Percentiles rank a stretch among this genome's conserved stretches.
Conservation (phyloP, 1,139 yeast genomes). For the Scheffersomyces illinoinensis region DNA sequence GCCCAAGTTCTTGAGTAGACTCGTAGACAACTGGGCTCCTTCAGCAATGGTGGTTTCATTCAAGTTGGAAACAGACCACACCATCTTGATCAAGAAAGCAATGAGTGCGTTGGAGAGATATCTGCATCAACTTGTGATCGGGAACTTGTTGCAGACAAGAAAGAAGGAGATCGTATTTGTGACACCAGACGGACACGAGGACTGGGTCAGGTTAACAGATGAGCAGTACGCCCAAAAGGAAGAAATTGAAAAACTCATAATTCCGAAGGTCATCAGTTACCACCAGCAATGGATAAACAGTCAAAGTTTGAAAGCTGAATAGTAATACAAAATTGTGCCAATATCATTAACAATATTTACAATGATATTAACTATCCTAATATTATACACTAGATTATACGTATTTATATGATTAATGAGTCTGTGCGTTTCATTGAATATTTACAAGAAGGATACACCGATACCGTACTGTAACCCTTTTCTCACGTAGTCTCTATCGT, state of each 20-base stretch:
- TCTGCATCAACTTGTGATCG: constrained; percentile 92
- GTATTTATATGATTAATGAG: background rate
- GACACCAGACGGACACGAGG: constrained; percentile 41
- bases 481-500: constrained; percentile 64
- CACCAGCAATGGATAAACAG: constrained; percentile 62
- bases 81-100: constrained; percentile 73
- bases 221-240: constrained; percentile 35
- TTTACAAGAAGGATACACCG: constrained; percentile 76
- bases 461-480: constrained; percentile 94
- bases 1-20: constrained; percentile 84
- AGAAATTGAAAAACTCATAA: constrained; percentile 75
- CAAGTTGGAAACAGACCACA: constrained; percentile 85
- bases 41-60: constrained; percentile 93
- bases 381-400: no score
- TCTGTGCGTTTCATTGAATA: background rate
- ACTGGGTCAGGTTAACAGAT: constrained; percentile 54
- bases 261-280: constrained; percentile 67
- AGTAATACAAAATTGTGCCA: background rate
- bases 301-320: background rate
- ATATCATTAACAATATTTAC: no score
- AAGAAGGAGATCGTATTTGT: constrained; percentile 89
- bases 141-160: constrained; percentile 87
- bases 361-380: no score
- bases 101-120: constrained; percentile 76
- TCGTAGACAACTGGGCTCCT: constrained; percentile 95